Evolutionary conservation across 768 basidiomycete species (phyloP).

Genomic region (Russula emetica): DNA sequence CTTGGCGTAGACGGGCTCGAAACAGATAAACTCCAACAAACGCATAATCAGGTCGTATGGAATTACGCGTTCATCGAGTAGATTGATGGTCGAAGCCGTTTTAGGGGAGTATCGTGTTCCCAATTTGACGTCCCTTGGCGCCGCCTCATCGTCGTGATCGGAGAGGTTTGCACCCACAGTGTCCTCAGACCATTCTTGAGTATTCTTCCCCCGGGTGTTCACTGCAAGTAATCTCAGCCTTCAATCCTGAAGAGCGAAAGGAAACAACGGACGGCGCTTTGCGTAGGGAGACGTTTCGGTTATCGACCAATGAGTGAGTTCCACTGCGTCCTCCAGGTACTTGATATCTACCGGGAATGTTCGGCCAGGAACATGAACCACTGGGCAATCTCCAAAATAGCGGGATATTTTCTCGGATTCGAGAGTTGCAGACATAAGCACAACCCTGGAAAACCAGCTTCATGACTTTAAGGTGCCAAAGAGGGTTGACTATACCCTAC

Average conservation of each 20-base stretch:
- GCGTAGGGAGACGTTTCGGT: constrained; percentile 79
- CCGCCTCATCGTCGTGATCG: constrained; percentile 60
- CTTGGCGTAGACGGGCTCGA: constrained; percentile 45
- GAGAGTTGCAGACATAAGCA: constrained; percentile 95
- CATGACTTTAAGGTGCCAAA: not conserved
- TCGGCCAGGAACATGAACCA: constrained; percentile 84
- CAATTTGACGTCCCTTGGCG: constrained; percentile 46
- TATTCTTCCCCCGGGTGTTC: constrained; percentile 54
- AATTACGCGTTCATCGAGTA: constrained; percentile 82
- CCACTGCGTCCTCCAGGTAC: constrained; percentile 89
- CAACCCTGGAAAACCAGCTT: constrained; percentile 50
- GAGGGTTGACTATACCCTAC: constrained; percentile 37
- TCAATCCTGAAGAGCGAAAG: not conserved
- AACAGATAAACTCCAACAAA: constrained; percentile 79
- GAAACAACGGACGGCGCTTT: constrained; percentile 49
- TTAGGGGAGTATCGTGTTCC: constrained; percentile 77
- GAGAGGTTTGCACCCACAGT: constrained; percentile 40
- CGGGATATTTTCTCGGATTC: constrained; percentile 85
- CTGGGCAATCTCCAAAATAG: constrained; percentile 85
- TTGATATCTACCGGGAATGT: constrained; percentile 88
- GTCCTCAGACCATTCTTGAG: constrained; percentile 80
- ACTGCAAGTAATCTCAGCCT: constrained; percentile 37
- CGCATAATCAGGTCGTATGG: constrained; percentile 87
- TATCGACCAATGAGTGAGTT: constrained; percentile 74
- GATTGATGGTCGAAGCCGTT: constrained; percentile 74